A percentile compares a stretch with the other conserved stretches of the same genome.
Conservation (phyloP, 352 stramenopile genomes). For the Pythium biforme region DNA sequence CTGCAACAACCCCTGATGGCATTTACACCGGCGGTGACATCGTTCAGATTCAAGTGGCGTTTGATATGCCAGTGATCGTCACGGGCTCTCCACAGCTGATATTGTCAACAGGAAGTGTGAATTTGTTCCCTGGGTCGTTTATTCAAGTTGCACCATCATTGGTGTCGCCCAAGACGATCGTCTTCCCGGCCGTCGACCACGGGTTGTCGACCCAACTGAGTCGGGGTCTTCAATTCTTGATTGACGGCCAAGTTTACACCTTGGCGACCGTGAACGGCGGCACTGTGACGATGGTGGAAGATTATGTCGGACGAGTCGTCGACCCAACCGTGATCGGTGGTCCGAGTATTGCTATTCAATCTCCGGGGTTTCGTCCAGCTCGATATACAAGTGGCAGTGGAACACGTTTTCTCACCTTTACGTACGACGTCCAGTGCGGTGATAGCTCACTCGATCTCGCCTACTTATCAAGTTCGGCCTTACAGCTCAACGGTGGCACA, state of each 20-base stretch:
- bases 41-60: constrained; percentile 53
- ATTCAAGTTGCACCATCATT: constrained; percentile 38
- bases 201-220: constrained; percentile 38
- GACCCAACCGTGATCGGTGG: constrained; percentile 28
- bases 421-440: constrained; percentile 54
- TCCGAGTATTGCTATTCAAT: constrained; percentile 38
- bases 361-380: constrained; percentile 49
- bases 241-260: constrained; percentile 49
- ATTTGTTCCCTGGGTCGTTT: constrained; percentile 56
- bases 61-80: constrained; percentile 62
- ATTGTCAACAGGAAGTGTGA: constrained; percentile 46
- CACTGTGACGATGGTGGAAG: constrained; percentile 52
- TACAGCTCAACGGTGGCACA: constrained; percentile 49
- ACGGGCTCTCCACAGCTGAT: constrained; percentile 43
- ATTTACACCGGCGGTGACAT: constrained; percentile 65
- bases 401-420: constrained; percentile 47
- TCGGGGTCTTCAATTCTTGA: constrained; percentile 54
- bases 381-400: constrained; percentile 49
- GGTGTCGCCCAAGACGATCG: constrained; percentile 33
- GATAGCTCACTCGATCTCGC: constrained; percentile 48
- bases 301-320: constrained; percentile 44
- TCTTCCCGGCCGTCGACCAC: constrained; percentile 53
- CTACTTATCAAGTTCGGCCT: constrained; percentile 43
- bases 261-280: constrained; percentile 44
- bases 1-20: constrained; percentile 29